A percentile compares a stretch with the other conserved stretches of the same genome.
These are phyloP conservation scores for Anthracocystis walkeri DNA, from an alignment of 1,284 basidiomycete genomes.

Conservation along the genomic window DNA sequence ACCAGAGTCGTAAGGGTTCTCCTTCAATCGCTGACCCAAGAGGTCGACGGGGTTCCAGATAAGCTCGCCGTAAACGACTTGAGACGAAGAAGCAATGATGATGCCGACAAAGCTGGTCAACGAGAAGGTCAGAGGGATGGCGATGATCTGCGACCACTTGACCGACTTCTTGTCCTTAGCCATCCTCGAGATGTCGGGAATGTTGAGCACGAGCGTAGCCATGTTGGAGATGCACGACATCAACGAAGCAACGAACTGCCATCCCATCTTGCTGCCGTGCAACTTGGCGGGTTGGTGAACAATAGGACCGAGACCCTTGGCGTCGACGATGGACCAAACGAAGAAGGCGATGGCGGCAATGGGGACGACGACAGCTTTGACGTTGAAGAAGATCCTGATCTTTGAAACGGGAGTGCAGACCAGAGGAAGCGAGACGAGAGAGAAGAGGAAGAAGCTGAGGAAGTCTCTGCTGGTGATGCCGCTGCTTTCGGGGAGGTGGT, in stretches of 20 bases:
- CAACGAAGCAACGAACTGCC: conserved; percentile 78
- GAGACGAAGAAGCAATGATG: conserved; percentile 79
- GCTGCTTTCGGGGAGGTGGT: conserved; percentile 78
- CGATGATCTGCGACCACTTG: conserved; percentile 61
- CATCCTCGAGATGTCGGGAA: conserved; percentile 58
- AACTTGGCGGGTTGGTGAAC: conserved; percentile 77
- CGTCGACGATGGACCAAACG: conserved; percentile 82
- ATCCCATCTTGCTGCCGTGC: conserved; percentile 79
- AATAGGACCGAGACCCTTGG: conserved; percentile 80
- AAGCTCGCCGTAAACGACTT: conserved; percentile 80
- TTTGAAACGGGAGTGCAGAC: conserved; percentile 85
- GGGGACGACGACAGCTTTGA: conserved; percentile 78
- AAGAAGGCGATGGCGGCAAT: conserved; percentile 76
- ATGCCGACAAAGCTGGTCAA: conserved; percentile 85
- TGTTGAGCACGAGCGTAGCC: conserved; percentile 59
- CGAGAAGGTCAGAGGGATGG: conserved; percentile 81
- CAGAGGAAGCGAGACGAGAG: conserved; percentile 81
- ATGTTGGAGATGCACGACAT: conserved; percentile 58
- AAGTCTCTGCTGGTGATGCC: conserved; percentile 80
- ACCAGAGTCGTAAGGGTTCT: conserved; percentile 74
- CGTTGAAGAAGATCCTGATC: conserved; percentile 83
- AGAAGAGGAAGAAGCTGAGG: conserved; percentile 87
- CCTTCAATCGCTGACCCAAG: conserved; percentile 77
- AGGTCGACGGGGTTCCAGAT: conserved; percentile 85
- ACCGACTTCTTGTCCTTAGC: conserved; percentile 47